phyloP scores from a whole-genome alignment of 768 basidiomycete genomes.

The Pholiota microspora region DNA sequence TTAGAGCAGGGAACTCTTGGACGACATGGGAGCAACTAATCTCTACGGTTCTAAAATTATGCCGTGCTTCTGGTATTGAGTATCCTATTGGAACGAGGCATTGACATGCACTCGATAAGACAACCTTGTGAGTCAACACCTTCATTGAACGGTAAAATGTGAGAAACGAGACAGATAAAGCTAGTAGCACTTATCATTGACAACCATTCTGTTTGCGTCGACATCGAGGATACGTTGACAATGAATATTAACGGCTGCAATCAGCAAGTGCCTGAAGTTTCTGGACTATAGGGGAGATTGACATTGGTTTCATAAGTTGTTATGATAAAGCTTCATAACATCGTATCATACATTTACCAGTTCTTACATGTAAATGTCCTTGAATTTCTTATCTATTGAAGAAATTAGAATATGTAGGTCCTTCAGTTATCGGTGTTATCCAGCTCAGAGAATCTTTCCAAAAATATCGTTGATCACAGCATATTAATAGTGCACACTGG shows the following conservation, averaged over 20 bases:
- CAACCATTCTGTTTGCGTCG: neutral
- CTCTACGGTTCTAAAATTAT: neutral
- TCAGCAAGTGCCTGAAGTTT: neutral
- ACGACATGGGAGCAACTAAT: slow-evolving; percentile 5
- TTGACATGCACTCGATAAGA: neutral
- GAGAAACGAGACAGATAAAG: neutral
- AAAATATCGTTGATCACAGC: neutral
- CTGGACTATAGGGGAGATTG: neutral
- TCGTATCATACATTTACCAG: neutral
- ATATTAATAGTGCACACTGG: neutral
- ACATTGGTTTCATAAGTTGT: neutral
- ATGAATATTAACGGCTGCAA: slow-evolving; percentile 1
- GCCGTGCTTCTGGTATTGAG: neutral
- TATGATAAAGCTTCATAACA: neutral
- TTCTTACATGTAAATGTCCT: neutral
- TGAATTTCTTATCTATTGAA: neutral
- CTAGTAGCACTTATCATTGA: neutral
- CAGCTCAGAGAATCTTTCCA: neutral
- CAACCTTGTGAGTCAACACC: neutral
- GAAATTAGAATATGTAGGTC: neutral
- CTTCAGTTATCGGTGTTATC: neutral
- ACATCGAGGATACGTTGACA: neutral
- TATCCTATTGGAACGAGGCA: neutral
- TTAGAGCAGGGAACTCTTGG: slow-evolving; percentile 2
- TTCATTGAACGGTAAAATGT: neutral